Percentiles rank a stretch among this genome's conserved stretches.
These are phyloP conservation scores for Chaetomium cochliodes DNA, from an alignment of 495 filamentous ascomycete species.

Conservation along the genomic window DNA sequence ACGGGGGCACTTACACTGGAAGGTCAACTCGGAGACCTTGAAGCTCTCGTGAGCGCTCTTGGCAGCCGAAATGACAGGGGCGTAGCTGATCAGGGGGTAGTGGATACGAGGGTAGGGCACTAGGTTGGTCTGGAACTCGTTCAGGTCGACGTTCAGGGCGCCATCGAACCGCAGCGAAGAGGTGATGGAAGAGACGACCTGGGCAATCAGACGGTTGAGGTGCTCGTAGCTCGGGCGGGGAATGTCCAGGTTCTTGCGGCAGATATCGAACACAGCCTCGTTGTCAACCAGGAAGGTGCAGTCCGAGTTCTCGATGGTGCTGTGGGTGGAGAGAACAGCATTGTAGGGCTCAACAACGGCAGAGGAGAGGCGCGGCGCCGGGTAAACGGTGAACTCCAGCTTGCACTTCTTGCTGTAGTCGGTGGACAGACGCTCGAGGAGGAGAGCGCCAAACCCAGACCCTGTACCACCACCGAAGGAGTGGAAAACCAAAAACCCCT, in stretches of 20 bases:
- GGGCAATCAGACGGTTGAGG: conserved; percentile 85
- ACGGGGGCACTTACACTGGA: conserved; percentile 63
- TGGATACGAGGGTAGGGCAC: conserved; percentile 91
- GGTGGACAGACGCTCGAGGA: conserved; percentile 81
- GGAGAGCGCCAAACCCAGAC: conserved; percentile 83
- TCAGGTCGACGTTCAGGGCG: conserved; percentile 86
- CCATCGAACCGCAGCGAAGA: conserved; percentile 88
- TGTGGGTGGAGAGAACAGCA: conserved; percentile 85
- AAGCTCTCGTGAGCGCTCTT: conserved; percentile 89
- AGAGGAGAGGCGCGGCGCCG: conserved; percentile 78
- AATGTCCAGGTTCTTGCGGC: conserved; percentile 83
- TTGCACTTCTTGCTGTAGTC: conserved; percentile 96
- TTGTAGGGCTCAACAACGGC: conserved; percentile 94
- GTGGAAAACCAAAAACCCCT: conserved; percentile 92
- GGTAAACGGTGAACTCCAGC: conserved; percentile 89
- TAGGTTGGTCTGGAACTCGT: conserved; percentile 94
- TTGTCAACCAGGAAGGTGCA: conserved; percentile 93
- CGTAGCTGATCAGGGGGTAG: conserved; percentile 87
- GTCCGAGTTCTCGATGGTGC: conserved; percentile 90
- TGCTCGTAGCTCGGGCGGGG: conserved; percentile 84
- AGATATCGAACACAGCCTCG: conserved; percentile 91
- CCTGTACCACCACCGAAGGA: conserved; percentile 92
- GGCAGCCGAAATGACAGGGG: conserved; percentile 76
- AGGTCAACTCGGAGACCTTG: conserved; percentile 82
- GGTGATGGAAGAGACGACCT: conserved; percentile 90